phyloP scores from a whole-genome alignment of 345 rosid genomes.

The Cardamine occulta region DNA sequence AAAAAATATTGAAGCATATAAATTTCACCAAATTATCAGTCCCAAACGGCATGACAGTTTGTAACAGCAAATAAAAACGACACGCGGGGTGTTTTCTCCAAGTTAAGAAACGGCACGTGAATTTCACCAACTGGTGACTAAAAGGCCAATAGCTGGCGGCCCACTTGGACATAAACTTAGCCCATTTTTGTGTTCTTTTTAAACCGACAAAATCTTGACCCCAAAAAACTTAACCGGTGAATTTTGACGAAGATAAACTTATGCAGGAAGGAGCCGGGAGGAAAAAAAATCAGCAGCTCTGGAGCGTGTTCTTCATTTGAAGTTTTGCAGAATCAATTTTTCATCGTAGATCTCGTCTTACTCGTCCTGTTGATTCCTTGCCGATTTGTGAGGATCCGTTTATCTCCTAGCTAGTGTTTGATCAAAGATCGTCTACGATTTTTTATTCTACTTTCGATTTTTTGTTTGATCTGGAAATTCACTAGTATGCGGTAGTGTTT shows the following conservation, averaged over 20 bases:
- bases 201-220: not conserved
- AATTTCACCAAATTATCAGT: not conserved
- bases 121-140: not conserved
- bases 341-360: conserved; percentile 18
- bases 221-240: not conserved
- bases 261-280: conserved; percentile 6
- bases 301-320: conserved; percentile 16
- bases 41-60: not conserved
- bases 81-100: not conserved
- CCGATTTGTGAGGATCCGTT: conserved; percentile 15
- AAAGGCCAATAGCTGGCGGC: conserved; percentile 17
- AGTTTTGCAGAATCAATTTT: conserved; percentile 6
- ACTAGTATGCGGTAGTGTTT: conserved; percentile 11
- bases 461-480: conserved; percentile 13
- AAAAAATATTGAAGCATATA: not conserved
- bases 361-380: conserved; percentile 1
- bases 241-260: conserved; percentile 14
- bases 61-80: conserved; percentile 1
- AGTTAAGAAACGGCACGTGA: not conserved
- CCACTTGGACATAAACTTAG: conserved; percentile 25
- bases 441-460: not conserved
- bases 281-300: conserved; percentile 16
- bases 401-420: conserved; percentile 4
- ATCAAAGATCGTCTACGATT: not conserved
- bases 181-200: not conserved